Conservation (phyloP, 768 basidiomycete genomes). For the Hemileccinum rubropunctum region DNA sequence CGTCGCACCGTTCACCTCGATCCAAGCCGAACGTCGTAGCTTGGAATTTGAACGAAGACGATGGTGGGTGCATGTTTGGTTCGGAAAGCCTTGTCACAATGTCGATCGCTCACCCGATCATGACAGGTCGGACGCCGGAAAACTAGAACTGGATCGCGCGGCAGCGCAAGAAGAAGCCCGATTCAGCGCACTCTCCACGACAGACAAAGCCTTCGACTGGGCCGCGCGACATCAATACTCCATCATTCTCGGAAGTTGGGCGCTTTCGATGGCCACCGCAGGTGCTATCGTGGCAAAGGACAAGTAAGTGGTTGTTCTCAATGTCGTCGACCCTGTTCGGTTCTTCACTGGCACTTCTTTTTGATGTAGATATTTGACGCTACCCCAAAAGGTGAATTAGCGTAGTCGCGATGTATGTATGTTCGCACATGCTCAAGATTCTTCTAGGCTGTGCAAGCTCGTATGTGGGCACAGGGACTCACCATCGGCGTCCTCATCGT, state of each 20-base stretch:
- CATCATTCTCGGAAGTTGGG: conserved; percentile 76
- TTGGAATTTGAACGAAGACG: conserved; percentile 60
- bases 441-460: conserved; percentile 71
- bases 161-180: conserved; percentile 31
- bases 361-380: conserved; percentile 20
- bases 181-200: conserved; percentile 49
- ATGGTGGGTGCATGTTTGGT: conserved; percentile 44
- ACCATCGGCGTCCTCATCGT: conserved; percentile 72
- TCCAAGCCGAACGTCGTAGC: conserved; percentile 71
- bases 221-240: conserved; percentile 65
- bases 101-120: neutral
- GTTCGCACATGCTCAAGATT: conserved; percentile 25
- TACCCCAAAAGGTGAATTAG: conserved; percentile 27
- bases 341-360: neutral
- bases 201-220: conserved; percentile 61
- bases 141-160: conserved; percentile 52
- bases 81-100: no score
- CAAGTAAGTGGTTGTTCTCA: conserved; percentile 30
- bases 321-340: neutral
- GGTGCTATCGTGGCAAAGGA: conserved; percentile 67
- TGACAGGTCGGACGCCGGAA: conserved; percentile 40
- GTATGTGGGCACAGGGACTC: conserved; percentile 86
- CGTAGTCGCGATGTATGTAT: no score
- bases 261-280: conserved; percentile 59
- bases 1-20: conserved; percentile 62